These are phyloP conservation scores for Sporobolus alterniflorus DNA, from an alignment of 202 grass and related monocot species.

Conservation along the genomic window DNA sequence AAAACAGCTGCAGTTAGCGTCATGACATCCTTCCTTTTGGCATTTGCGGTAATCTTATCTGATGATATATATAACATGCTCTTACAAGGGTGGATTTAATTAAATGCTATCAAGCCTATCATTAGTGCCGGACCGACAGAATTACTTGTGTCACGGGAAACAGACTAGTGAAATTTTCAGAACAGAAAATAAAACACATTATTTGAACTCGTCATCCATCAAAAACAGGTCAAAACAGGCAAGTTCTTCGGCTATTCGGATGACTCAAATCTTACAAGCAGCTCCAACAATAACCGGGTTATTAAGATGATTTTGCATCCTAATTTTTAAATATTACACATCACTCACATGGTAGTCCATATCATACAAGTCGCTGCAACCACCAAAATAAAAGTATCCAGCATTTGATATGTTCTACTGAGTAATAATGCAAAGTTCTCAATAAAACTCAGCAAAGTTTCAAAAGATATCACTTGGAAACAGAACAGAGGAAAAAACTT, in stretches of 20 bases:
- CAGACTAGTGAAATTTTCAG: background rate
- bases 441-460: background rate
- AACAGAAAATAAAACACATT: background rate
- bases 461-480: background rate
- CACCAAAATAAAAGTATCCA: background rate
- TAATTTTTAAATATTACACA: background rate
- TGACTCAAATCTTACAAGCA: background rate
- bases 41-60: slow-evolving; percentile 1
- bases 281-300: background rate
- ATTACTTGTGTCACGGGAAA: too few relatives aligned
- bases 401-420: background rate
- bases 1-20: background rate
- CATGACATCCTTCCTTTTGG: slow-evolving; percentile 21
- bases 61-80: background rate
- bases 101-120: background rate
- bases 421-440: slow-evolving; percentile 8
- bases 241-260: background rate
- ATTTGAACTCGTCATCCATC: background rate
- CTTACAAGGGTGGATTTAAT: background rate
- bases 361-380: background rate
- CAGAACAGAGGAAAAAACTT: background rate
- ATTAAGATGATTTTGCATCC: background rate
- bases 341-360: background rate
- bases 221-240: background rate
- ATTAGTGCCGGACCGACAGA: too few relatives aligned